Evolutionary conservation across 2,329 filamentous ascomycete genomes (phyloP).

Genomic region (Metarhizium anisopliae): DNA sequence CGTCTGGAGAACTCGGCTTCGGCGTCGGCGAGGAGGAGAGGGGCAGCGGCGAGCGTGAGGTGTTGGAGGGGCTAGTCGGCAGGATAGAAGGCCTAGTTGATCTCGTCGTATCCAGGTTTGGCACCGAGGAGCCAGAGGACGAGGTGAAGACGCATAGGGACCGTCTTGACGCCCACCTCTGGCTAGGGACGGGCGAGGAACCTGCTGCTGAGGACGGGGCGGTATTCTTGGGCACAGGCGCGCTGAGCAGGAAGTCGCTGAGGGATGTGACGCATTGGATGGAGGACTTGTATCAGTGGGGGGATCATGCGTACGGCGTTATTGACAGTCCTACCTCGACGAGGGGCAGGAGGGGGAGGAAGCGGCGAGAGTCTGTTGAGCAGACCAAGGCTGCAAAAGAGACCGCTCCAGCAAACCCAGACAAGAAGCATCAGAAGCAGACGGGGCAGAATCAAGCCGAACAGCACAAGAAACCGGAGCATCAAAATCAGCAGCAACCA

Average conservation of each 20-base stretch:
- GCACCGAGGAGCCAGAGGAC: conserved; percentile 31
- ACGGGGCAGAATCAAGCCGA: not conserved
- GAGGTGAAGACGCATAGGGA: conserved; percentile 12
- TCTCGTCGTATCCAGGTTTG: conserved; percentile 79
- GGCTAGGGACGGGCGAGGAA: conserved; percentile 65
- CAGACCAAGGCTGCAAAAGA: conserved; percentile 1
- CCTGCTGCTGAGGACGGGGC: conserved; percentile 70
- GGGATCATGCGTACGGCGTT: conserved; percentile 76
- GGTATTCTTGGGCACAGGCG: conserved; percentile 74
- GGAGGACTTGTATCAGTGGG: conserved; percentile 78
- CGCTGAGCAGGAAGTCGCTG: conserved; percentile 61
- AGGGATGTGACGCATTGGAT: conserved; percentile 75
- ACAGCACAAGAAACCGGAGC: not conserved
- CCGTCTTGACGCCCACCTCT: conserved; percentile 29
- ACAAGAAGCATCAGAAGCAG: not conserved
- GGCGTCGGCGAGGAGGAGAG: conserved; percentile 94
- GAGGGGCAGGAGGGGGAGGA: conserved; percentile 38
- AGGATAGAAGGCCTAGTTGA: conserved; percentile 81
- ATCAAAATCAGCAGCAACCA: not conserved
- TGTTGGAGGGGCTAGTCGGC: conserved; percentile 77
- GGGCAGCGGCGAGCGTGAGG: conserved; percentile 86
- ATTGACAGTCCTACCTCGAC: conserved; percentile 66
- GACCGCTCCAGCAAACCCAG: not conserved
- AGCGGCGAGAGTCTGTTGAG: conserved; percentile 13
- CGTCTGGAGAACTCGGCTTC: conserved; percentile 82